phyloP scores from a whole-genome alignment of 768 basidiomycete genomes.

The Boletellus ananiceps region DNA sequence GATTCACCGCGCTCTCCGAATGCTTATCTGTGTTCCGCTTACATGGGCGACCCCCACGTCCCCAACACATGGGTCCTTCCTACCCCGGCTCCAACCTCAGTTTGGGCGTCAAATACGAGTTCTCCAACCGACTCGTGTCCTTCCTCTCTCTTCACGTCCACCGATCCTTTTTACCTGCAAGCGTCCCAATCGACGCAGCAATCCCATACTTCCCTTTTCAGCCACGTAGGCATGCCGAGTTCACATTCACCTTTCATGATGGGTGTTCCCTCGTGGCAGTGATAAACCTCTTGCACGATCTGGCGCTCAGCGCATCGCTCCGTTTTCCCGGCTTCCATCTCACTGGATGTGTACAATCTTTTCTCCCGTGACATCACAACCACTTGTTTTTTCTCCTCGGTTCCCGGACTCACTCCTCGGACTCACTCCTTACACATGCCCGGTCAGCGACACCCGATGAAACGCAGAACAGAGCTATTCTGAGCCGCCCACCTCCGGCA shows the following conservation, averaged over 20 bases:
- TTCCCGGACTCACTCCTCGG: neutral
- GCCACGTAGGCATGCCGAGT: slow-evolving; percentile 35
- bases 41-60: slow-evolving; percentile 12
- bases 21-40: slow-evolving; percentile 23
- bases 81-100: slow-evolving; percentile 16
- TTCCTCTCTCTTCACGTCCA: slow-evolving; percentile 38
- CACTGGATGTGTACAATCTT: slow-evolving; percentile 5
- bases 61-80: slow-evolving; percentile 20
- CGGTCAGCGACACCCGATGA: neutral
- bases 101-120: slow-evolving; percentile 9
- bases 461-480: slow-evolving; percentile 12
- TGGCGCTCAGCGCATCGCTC: neutral
- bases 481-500: neutral
- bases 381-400: neutral
- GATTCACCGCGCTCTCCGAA: slow-evolving; percentile 29
- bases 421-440: slow-evolving; percentile 1
- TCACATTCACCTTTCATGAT: slow-evolving; percentile 39
- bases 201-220: slow-evolving; percentile 31
- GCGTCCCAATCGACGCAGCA: slow-evolving; percentile 36
- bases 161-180: slow-evolving; percentile 49
- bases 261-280: slow-evolving; percentile 26
- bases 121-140: slow-evolving; percentile 22
- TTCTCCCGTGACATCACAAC: slow-evolving; percentile 11
- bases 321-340: slow-evolving; percentile 1
- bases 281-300: neutral